Evolutionary conservation across 148 eudicot genomes (phyloP), one percentile per base, ranked within the genome.

Genomic region (Polygonum maritimum): DNA sequence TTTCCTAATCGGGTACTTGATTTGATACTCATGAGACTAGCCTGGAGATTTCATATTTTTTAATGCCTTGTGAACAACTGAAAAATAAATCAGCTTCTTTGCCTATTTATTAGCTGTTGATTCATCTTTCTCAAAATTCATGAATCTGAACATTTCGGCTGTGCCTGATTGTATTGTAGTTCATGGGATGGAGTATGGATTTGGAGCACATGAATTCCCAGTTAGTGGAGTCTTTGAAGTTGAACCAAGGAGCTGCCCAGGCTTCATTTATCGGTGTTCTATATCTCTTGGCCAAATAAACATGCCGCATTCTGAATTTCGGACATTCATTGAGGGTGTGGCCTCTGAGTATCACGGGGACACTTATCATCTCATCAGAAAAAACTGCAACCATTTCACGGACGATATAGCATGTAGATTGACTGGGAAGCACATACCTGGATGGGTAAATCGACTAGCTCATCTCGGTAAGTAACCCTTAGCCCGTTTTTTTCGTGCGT

Each of bases 391-490:
- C 78, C 92, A 92, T 84, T 92, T 92, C 79, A 87, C 94, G 13
- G 91, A 92, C 80, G 97, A 92, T 60, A 63, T 92, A 51, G 80
- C 87, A 2, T 38, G 10, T 45, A 87, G 90, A 81, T 81, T 92
- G 79, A 87, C 86, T 35, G 92, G 94, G 47, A 88, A 83, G 76
- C 79, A 78, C n/a, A 86, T 92, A 79, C 97, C 97, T 74, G 90
- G 94, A 41, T 92, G 97, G 97, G 92, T 92, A 74, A 92, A 92
- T 82, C 88, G 97, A 44, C 91, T 92, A 71, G 97, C 97, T 58
- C 83, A 85, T 79, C 62, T 88, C 75, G 97, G 97, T 92, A 82
- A 75, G 81, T 74, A 41, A 13, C 44, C 21, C 18, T 72, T 67
- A 2, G 36, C 35, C 41, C 70, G 31, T 26, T 55, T 65, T 65